Conservation (phyloP, 768 basidiomycete species). For the Lentinula sp. region DNA sequence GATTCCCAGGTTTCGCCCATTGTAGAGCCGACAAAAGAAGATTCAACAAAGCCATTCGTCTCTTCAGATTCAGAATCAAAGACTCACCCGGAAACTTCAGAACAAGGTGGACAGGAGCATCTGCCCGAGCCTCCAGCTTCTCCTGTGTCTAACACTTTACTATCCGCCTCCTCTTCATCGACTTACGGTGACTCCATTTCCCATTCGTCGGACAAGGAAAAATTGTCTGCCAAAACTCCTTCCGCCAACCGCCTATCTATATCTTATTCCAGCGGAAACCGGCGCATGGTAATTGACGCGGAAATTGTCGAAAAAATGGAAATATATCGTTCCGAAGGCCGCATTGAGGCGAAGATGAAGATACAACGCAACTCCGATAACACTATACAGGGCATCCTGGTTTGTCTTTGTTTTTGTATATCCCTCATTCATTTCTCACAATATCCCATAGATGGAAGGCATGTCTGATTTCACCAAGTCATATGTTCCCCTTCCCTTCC, state of each 20-base stretch:
- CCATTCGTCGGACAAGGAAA: constrained; percentile 26
- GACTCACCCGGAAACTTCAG: constrained; percentile 3
- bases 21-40: background rate
- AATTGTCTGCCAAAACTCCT: constrained; percentile 41
- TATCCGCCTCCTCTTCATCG: constrained; percentile 33
- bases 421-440: constrained; percentile 6
- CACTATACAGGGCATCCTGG: constrained; percentile 69
- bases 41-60: constrained; percentile 1
- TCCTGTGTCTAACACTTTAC: constrained; percentile 43
- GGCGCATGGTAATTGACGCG: constrained; percentile 85
- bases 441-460: constrained; percentile 56
- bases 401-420: constrained; percentile 27
- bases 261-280: constrained; percentile 85
- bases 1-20: constrained; percentile 33
- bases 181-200: constrained; percentile 41
- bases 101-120: constrained; percentile 33
- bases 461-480: constrained; percentile 67
- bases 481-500: constrained; percentile 46
- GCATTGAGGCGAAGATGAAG: constrained; percentile 75
- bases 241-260: constrained; percentile 90
- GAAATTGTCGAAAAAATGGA: constrained; percentile 78
- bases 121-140: constrained; percentile 57
- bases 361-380: constrained; percentile 49
- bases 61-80: background rate
- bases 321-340: constrained; percentile 76